phyloP scores from a whole-genome alignment of 1,284 basidiomycete species.

The Leccinum fallax region DNA sequence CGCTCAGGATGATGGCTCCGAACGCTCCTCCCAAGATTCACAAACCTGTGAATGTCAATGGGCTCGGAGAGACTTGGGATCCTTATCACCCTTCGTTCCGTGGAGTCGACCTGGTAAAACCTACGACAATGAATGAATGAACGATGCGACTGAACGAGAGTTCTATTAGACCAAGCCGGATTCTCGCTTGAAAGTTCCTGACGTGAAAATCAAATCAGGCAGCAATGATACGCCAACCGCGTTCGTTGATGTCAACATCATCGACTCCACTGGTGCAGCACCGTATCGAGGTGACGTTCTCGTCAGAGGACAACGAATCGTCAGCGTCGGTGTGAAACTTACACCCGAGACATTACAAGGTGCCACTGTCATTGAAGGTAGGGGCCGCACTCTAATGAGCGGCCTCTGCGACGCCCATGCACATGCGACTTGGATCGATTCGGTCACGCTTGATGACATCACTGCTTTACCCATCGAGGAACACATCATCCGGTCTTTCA shows the following conservation, averaged over 20 bases:
- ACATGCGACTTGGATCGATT: slow-evolving; percentile 31
- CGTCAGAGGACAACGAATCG: slow-evolving; percentile 33
- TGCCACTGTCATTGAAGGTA: slow-evolving; percentile 26
- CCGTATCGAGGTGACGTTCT: slow-evolving; percentile 37
- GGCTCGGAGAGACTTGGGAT: slow-evolving; percentile 32
- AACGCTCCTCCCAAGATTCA: background rate
- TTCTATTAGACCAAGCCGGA: slow-evolving; percentile 25
- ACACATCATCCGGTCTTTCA: slow-evolving; percentile 27
- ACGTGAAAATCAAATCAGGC: slow-evolving; percentile 29
- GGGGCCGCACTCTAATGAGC: slow-evolving; percentile 33
- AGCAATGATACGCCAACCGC: slow-evolving; percentile 26
- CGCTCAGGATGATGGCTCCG: slow-evolving; percentile 25
- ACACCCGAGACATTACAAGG: slow-evolving; percentile 18
- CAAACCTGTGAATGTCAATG: slow-evolving; percentile 15
- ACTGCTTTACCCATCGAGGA: slow-evolving; percentile 30
- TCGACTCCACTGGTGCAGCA: slow-evolving; percentile 36
- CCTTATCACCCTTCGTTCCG: slow-evolving; percentile 22
- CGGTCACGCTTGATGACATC: slow-evolving; percentile 29
- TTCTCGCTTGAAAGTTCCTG: slow-evolving; percentile 25
- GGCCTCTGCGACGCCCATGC: slow-evolving; percentile 35
- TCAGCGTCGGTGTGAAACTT: slow-evolving; percentile 28
- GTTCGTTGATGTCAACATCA: slow-evolving; percentile 35
- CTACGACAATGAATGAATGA: background rate
- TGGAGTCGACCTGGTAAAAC: slow-evolving; percentile 27
- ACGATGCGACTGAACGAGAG: background rate